phyloP scores from a whole-genome alignment of 768 basidiomycete species.

The Calocybe indica region DNA sequence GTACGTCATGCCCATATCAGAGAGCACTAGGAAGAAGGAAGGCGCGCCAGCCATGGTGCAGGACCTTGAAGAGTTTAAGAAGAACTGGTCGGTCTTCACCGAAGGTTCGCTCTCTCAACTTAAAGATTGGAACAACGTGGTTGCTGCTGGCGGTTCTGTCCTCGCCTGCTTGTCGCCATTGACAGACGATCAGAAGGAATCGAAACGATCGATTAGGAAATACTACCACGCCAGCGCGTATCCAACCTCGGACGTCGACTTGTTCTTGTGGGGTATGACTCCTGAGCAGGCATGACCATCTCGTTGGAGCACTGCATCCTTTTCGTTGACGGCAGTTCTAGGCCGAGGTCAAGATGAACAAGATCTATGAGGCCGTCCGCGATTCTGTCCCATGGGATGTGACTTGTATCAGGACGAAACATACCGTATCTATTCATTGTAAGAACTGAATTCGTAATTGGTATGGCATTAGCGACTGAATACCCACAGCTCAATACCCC shows the following conservation, averaged over 20 bases:
- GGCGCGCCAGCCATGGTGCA: conserved; percentile 43
- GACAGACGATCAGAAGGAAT: conserved; percentile 38
- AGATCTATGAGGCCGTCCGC: conserved; percentile 57
- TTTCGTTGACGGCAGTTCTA: conserved; percentile 11
- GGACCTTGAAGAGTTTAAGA: conserved; percentile 51
- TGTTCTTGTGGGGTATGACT: conserved; percentile 57
- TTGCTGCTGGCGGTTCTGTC: conserved; percentile 57
- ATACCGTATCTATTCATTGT: conserved; percentile 63
- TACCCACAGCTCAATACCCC: conserved; percentile 49
- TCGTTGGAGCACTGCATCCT: background rate
- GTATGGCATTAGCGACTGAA: background rate
- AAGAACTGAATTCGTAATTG: conserved; percentile 11
- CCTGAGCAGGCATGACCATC: conserved; percentile 37
- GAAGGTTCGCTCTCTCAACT: conserved; percentile 58
- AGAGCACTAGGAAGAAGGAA: conserved; percentile 38
- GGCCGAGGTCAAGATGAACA: conserved; percentile 55
- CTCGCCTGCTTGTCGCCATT: conserved; percentile 52
- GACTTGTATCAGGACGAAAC: conserved; percentile 60
- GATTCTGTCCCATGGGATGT: conserved; percentile 67
- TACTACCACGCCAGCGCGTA: conserved; percentile 49
- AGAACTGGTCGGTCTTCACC: conserved; percentile 59
- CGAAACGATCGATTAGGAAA: conserved; percentile 53
- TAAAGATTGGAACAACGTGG: conserved; percentile 56
- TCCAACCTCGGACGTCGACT: conserved; percentile 57
- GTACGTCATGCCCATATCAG: conserved; percentile 49